These are phyloP conservation scores for Warburgia ugandensis DNA, from an alignment of 164 flowering plant species.

Conservation along the genomic window DNA sequence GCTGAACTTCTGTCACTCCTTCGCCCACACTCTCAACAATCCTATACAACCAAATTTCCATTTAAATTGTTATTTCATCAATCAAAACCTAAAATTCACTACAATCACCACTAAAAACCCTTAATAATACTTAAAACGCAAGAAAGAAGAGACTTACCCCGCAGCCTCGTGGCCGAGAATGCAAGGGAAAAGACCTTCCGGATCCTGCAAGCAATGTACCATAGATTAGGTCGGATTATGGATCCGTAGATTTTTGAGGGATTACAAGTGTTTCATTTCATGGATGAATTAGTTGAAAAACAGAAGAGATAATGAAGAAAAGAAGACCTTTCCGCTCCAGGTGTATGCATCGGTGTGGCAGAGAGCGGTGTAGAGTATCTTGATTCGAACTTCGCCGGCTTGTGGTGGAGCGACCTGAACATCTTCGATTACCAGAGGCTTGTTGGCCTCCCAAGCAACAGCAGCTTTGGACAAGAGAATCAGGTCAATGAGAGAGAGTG, in stretches of 20 bases:
- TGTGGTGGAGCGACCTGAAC: conserved; percentile 96
- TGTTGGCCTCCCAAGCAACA: conserved; percentile 94
- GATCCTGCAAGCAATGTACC: conserved; percentile 50
- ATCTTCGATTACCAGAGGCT: conserved; percentile 68
- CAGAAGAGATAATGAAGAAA: neutral
- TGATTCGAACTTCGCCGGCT: conserved; percentile 86
- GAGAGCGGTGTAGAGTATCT: conserved; percentile 86
- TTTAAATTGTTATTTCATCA: no score
- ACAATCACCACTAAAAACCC: no score
- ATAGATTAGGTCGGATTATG: neutral
- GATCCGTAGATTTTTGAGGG: no score
- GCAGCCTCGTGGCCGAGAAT: conserved; percentile 99
- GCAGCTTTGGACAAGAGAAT: conserved; percentile 48
- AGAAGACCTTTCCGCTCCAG: conserved; percentile 90
- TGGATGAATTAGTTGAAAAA: no score
- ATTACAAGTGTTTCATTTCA: no score
- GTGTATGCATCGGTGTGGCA: conserved; percentile 98
- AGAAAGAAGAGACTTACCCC: conserved; percentile 42
- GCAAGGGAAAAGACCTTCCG: conserved; percentile 96
- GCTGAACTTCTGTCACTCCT: conserved; percentile 90
- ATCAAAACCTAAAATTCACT: no score
- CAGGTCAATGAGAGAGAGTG: neutral
- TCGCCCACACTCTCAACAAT: conserved; percentile 98
- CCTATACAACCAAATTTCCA: conserved; percentile 32
- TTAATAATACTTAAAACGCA: no score